Conservation (phyloP, 1,139 yeast species). For the Pichia sp. region DNA sequence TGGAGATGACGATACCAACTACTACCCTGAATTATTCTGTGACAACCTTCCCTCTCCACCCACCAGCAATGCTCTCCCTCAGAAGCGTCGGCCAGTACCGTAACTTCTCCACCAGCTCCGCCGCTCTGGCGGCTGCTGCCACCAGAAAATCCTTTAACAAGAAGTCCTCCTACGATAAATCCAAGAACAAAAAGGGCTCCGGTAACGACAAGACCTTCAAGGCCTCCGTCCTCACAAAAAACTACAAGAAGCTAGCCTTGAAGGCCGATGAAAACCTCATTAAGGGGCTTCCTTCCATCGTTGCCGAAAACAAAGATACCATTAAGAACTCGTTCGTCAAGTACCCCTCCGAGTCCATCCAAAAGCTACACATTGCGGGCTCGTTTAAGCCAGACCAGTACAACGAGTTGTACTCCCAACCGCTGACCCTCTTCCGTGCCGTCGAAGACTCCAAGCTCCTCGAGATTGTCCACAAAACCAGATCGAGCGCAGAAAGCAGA, state of each 20-base stretch:
- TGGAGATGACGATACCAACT: too few species aligned
- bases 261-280: constrained; percentile 19
- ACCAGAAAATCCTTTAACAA: constrained; percentile 30
- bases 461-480: constrained; percentile 29
- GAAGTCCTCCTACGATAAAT: constrained; percentile 21
- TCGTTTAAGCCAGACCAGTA: constrained; percentile 61
- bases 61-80: constrained; percentile 9
- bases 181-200: constrained; percentile 30
- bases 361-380: constrained; percentile 38
- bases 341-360: constrained; percentile 20
- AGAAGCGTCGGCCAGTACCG: constrained; percentile 10
- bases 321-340: constrained; percentile 21
- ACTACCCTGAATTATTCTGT: neutral
- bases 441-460: constrained; percentile 32
- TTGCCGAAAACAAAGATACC: constrained; percentile 14
- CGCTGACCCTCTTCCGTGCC: constrained; percentile 50
- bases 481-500: constrained; percentile 43
- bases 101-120: constrained; percentile 12
- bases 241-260: constrained; percentile 24
- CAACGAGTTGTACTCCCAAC: constrained; percentile 56
- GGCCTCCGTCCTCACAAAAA: constrained; percentile 21
- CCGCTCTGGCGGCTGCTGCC: constrained; percentile 17
- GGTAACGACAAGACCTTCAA: constrained; percentile 30
- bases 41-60: neutral
- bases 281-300: constrained; percentile 19